Evolutionary conservation across 805 yeast genomes (phyloP).

Genomic region (Barnettozyma siamensis): DNA sequence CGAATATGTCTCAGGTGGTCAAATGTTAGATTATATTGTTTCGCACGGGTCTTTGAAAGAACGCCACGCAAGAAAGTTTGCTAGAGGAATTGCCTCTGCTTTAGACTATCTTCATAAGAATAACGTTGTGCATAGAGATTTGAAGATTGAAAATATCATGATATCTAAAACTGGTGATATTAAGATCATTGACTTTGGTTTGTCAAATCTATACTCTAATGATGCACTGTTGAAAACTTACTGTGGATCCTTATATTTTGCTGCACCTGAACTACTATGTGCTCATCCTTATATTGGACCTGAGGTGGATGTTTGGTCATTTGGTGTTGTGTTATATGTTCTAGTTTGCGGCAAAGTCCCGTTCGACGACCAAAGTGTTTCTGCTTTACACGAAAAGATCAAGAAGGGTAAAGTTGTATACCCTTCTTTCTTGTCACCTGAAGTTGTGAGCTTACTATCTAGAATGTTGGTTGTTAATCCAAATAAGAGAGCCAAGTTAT

Average conservation of each 20-base stretch:
- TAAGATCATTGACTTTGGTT: slow-evolving; percentile 93
- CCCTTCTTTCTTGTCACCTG: slow-evolving; percentile 73
- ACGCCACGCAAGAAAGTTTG: slow-evolving; percentile 88
- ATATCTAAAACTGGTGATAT: slow-evolving; percentile 91
- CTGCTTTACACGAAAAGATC: slow-evolving; percentile 88
- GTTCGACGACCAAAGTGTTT: slow-evolving; percentile 91
- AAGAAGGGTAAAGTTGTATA: slow-evolving; percentile 90
- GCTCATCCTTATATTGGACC: slow-evolving; percentile 95
- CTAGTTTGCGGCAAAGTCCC: slow-evolving; percentile 97
- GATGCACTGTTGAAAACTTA: slow-evolving; percentile 77
- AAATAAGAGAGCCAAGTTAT: slow-evolving; percentile 65
- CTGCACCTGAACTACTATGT: slow-evolving; percentile 92
- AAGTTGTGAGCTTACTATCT: slow-evolving; percentile 72
- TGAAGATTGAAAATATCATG: slow-evolving; percentile 94
- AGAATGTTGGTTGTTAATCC: slow-evolving; percentile 94
- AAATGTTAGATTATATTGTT: slow-evolving; percentile 93
- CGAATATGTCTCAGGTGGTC: slow-evolving; percentile 96
- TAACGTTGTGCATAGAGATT: slow-evolving; percentile 93
- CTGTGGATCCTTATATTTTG: slow-evolving; percentile 96
- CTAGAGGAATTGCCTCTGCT: slow-evolving; percentile 91
- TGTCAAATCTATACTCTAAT: slow-evolving; percentile 78
- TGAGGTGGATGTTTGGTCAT: slow-evolving; percentile 97
- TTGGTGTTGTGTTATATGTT: slow-evolving; percentile 93
- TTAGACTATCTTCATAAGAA: slow-evolving; percentile 89
- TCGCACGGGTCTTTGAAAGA: slow-evolving; percentile 94